Evolutionary conservation across 345 rosid genomes (phyloP).

Genomic region (Camelina hispida): DNA sequence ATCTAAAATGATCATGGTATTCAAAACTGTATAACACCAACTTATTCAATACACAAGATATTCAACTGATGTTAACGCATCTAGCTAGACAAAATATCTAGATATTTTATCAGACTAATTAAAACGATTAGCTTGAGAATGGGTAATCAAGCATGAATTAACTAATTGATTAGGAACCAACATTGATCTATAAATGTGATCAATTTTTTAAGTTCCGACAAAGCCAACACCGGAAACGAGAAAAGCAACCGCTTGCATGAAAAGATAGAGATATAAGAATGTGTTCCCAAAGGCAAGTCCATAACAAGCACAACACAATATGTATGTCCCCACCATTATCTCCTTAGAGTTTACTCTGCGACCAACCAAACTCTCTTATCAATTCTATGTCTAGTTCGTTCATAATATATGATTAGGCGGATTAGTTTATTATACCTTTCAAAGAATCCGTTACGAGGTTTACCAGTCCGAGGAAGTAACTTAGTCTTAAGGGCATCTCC

Average conservation of each 20-base stretch:
- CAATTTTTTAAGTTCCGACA: constrained; percentile 53
- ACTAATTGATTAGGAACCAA: not conserved
- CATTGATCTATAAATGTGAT: not conserved
- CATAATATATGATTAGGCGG: no score
- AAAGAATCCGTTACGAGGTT: constrained; percentile 49
- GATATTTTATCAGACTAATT: not conserved
- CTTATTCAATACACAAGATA: not conserved
- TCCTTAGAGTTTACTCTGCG: constrained; percentile 62
- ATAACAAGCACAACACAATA: constrained; percentile 71
- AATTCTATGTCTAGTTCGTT: no score
- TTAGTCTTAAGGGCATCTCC: constrained; percentile 70
- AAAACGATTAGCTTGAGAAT: not conserved
- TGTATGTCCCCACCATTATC: constrained; percentile 69
- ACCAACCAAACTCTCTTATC: constrained; percentile 5
- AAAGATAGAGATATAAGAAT: constrained; percentile 63
- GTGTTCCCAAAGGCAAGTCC: constrained; percentile 62
- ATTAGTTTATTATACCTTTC: constrained; percentile 59
- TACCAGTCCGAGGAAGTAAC: constrained; percentile 45
- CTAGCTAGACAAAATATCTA: not conserved
- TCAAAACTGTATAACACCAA: no score
- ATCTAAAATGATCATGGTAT: no score
- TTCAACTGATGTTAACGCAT: not conserved
- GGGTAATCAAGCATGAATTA: constrained; percentile 3
- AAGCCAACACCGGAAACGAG: constrained; percentile 71
- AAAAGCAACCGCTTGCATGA: constrained; percentile 72